phyloP scores from a whole-genome alignment of 2,329 filamentous ascomycete genomes.

The Fusarium beomiforme region DNA sequence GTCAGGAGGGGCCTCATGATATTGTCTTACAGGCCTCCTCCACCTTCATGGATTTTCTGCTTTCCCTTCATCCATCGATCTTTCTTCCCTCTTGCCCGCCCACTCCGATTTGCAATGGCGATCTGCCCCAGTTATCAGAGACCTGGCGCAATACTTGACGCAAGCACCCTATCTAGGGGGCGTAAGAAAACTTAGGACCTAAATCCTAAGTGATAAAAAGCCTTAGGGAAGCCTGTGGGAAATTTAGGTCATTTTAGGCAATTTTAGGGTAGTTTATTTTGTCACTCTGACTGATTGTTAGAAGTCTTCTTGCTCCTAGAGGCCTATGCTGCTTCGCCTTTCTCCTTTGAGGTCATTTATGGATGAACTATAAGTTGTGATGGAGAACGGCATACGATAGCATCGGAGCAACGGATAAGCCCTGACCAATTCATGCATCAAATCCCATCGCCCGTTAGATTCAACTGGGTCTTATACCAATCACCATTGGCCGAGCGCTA shows the following conservation, averaged over 20 bases:
- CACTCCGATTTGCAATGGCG: conserved; percentile 22
- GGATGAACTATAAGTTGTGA: background rate
- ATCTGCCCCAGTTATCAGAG: conserved; percentile 41
- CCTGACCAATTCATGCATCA: background rate
- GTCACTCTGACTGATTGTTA: no score
- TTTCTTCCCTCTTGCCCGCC: conserved; percentile 16
- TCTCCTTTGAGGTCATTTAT: background rate
- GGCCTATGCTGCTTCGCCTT: background rate
- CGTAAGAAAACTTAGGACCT: no score
- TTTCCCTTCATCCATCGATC: conserved; percentile 23
- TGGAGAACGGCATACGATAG: background rate
- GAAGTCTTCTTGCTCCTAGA: no score
- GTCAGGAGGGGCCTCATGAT: conserved; percentile 21
- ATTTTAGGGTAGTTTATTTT: no score
- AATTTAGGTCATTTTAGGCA: no score
- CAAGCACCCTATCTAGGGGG: conserved; percentile 16
- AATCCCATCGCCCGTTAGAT: conserved; percentile 10
- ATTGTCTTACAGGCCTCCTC: conserved; percentile 11
- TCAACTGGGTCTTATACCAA: conserved; percentile 13
- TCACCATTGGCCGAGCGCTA: conserved; percentile 8
- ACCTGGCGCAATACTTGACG: conserved; percentile 26
- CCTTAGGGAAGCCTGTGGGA: no score
- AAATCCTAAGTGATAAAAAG: no score
- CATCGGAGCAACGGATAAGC: background rate
- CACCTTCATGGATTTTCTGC: conserved; percentile 29